Evolutionary conservation across 768 basidiomycete genomes (phyloP).

Genomic region (Tulasnella sp.): DNA sequence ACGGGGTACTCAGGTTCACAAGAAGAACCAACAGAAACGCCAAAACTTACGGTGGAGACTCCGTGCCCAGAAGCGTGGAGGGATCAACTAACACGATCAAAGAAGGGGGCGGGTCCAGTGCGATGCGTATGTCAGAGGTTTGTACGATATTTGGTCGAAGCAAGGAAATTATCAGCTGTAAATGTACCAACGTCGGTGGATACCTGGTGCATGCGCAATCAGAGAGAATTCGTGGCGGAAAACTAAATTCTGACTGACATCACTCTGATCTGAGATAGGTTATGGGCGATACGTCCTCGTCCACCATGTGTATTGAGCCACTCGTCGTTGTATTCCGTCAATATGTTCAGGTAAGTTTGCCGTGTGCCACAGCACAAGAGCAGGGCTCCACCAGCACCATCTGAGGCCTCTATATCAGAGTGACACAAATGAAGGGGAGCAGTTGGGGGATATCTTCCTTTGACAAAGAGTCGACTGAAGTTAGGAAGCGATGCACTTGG

Average conservation of each 20-base stretch:
- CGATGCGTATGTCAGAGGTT: conserved; percentile 26
- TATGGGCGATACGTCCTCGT: conserved; percentile 29
- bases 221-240: conserved; percentile 49
- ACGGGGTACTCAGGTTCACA: not conserved
- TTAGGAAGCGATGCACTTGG: conserved; percentile 28
- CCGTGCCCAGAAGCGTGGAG: conserved; percentile 37
- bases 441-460: conserved; percentile 53
- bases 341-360: conserved; percentile 29
- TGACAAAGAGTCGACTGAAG: conserved; percentile 49
- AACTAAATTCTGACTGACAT: conserved; percentile 41
- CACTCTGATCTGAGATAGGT: conserved; percentile 39
- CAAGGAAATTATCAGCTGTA: conserved; percentile 31
- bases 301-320: conserved; percentile 31
- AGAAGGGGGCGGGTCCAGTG: conserved; percentile 34
- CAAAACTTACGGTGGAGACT: conserved; percentile 16
- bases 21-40: conserved; percentile 24
- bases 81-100: conserved; percentile 53
- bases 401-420: conserved; percentile 35
- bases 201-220: conserved; percentile 37
- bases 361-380: conserved; percentile 22
- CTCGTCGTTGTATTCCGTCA: conserved; percentile 42
- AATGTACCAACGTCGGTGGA: not conserved
- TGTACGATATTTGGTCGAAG: conserved; percentile 25
- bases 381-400: conserved; percentile 21
- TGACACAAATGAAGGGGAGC: conserved; percentile 59